Percentiles rank a stretch among this genome's conserved stretches.
Conservation (phyloP, 345 rosid species). For the Eucalyptus sp. region DNA sequence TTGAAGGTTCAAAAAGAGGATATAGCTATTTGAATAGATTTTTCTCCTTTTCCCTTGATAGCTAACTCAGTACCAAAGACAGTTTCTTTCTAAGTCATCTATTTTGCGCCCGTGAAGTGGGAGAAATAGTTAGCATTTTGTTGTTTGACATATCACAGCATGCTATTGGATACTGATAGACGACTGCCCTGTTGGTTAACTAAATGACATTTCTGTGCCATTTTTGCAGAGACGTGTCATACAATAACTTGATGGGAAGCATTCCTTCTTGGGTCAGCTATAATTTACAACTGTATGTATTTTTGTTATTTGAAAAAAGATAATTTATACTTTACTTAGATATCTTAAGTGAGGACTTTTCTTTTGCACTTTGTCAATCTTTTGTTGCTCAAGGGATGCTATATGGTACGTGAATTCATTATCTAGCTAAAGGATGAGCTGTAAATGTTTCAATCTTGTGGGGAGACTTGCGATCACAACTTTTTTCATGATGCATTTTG, state of each 20-base stretch:
- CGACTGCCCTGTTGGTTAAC: neutral
- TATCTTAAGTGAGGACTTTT: neutral
- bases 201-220: neutral
- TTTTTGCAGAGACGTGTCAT: slow-evolving; percentile 68
- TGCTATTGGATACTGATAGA: neutral
- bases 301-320: neutral
- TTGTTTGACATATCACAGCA: neutral
- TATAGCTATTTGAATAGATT: neutral
- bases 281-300: slow-evolving; percentile 36
- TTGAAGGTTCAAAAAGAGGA: neutral
- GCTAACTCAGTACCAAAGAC: neutral
- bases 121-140: neutral
- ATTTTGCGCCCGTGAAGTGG: neutral
- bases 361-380: neutral
- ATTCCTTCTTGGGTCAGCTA: slow-evolving; percentile 57
- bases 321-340: neutral
- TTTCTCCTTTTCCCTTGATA: neutral
- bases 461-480: neutral
- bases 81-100: neutral
- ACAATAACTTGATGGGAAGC: slow-evolving; percentile 54
- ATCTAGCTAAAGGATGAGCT: neutral
- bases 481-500: neutral
- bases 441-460: neutral
- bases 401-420: neutral
- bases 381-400: neutral